A percentile compares a stretch with the other conserved stretches of the same genome.
Evolutionary conservation across 208 protist genomes (phyloP).

Genomic region (Acanthamoeba lenticulata): DNA sequence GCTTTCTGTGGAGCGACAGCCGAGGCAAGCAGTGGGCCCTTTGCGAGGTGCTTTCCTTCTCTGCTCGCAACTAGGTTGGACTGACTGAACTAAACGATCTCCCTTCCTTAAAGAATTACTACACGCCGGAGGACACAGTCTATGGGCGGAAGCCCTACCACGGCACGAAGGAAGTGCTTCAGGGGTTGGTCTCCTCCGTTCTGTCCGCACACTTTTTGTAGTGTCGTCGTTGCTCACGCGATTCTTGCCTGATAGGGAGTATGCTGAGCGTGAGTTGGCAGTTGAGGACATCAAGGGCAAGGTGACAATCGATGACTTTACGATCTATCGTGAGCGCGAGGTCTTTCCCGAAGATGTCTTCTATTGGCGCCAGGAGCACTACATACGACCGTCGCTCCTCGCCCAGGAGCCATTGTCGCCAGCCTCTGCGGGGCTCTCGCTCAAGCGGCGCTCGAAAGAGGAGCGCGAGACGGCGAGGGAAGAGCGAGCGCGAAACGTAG

Average conservation of each 20-base stretch:
- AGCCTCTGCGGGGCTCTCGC: neutral
- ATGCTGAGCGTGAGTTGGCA: neutral
- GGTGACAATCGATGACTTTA: neutral
- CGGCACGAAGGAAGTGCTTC: conserved; percentile 4
- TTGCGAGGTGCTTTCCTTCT: neutral
- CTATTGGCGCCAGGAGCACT: conserved; percentile 17
- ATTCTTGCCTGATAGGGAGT: neutral
- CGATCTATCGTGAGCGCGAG: neutral
- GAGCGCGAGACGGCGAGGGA: neutral
- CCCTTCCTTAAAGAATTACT: neutral
- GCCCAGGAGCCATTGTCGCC: neutral
- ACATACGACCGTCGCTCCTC: neutral
- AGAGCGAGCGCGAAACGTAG: neutral
- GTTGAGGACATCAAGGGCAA: neutral
- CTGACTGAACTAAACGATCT: no score
- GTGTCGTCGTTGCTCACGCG: neutral
- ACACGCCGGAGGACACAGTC: conserved; percentile 2
- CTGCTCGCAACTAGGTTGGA: neutral
- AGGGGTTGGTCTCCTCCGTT: neutral
- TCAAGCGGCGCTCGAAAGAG: neutral
- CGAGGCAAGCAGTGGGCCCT: conserved; percentile 50
- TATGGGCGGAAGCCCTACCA: conserved; percentile 37
- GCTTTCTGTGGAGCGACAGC: neutral
- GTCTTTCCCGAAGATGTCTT: neutral
- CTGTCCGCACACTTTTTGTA: neutral